Evolutionary conservation across 2,329 filamentous ascomycete genomes (phyloP).

Genomic region (Neofusicoccum laricinum): DNA sequence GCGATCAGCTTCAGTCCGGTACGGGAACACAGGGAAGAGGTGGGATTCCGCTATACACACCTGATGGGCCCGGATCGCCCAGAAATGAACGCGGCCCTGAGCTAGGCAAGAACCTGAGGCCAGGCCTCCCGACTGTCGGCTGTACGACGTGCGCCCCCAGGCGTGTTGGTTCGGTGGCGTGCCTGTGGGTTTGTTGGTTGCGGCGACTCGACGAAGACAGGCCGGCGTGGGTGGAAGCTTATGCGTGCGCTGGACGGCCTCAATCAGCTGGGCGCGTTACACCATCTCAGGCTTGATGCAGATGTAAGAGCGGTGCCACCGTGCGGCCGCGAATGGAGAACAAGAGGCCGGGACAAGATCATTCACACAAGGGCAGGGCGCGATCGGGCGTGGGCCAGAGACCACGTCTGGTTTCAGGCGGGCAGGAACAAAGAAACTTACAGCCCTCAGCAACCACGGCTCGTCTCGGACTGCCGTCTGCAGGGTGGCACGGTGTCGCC

Average conservation of each 20-base stretch:
- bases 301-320: conserved; percentile 14
- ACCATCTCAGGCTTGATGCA: conserved; percentile 15
- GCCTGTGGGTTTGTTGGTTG: conserved; percentile 15
- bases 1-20: conserved; percentile 12
- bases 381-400: conserved; percentile 1
- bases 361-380: conserved; percentile 12
- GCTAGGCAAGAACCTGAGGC: conserved; percentile 15
- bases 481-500: conserved; percentile 7
- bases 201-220: conserved; percentile 13
- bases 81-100: conserved; percentile 14
- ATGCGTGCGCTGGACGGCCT: conserved; percentile 14
- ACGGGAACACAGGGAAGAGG: conserved; percentile 4
- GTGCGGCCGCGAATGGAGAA: conserved; percentile 15
- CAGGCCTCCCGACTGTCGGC: conserved; percentile 2
- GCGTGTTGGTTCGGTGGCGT: conserved; percentile 13
- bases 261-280: conserved; percentile 16
- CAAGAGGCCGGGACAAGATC: conserved; percentile 13
- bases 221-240: conserved; percentile 16
- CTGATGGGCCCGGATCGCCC: conserved; percentile 14
- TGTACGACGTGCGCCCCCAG: conserved; percentile 15
- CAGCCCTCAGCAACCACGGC: conserved; percentile 15
- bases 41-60: conserved; percentile 14
- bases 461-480: conserved; percentile 17
- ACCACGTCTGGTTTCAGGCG: conserved; percentile 16
- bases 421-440: conserved; percentile 18